These are phyloP conservation scores for Aspergillus cejpii DNA, from an alignment of 2,329 filamentous ascomycete genomes.

Conservation along the genomic window DNA sequence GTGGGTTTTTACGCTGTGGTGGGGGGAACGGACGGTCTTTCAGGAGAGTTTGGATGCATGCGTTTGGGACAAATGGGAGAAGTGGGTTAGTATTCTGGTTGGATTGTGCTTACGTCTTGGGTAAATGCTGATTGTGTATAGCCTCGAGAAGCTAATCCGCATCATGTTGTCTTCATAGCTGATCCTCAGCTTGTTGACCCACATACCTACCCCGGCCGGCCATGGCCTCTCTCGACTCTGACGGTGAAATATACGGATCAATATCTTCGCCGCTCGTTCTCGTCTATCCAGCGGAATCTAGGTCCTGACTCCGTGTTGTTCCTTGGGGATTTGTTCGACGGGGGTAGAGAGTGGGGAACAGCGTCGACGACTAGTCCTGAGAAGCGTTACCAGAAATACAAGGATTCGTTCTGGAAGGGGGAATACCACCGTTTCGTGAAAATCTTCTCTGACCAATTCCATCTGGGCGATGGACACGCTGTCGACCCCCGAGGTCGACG, in stretches of 20 bases:
- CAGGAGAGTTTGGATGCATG: conserved; percentile 63
- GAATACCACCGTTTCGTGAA: conserved; percentile 82
- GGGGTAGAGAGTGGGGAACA: conserved; percentile 90
- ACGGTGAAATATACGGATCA: conserved; percentile 75
- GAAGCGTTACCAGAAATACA: conserved; percentile 67
- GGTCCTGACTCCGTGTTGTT: conserved; percentile 87
- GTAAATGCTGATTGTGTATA: conserved; percentile 37
- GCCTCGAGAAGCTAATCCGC: conserved; percentile 71
- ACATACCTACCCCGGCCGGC: conserved; percentile 85
- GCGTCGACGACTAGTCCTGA: conserved; percentile 54
- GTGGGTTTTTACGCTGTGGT: conserved; percentile 73
- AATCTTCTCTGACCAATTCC: conserved; percentile 72
- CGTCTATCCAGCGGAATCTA: conserved; percentile 65
- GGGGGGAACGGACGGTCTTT: conserved; percentile 79
- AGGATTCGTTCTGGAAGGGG: conserved; percentile 72
- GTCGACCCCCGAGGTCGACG: conserved; percentile 62
- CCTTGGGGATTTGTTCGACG: conserved; percentile 90
- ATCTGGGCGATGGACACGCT: conserved; percentile 50
- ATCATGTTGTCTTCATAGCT: conserved; percentile 76
- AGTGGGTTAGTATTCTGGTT: conserved; percentile 60
- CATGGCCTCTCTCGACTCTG: conserved; percentile 61
- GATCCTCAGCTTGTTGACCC: conserved; percentile 91
- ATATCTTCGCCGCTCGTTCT: conserved; percentile 78
- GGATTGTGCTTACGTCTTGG: too few species aligned
- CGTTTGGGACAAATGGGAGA: conserved; percentile 81